phyloP scores from a whole-genome alignment of 495 filamentous ascomycete genomes.

The Daldinia grandis region DNA sequence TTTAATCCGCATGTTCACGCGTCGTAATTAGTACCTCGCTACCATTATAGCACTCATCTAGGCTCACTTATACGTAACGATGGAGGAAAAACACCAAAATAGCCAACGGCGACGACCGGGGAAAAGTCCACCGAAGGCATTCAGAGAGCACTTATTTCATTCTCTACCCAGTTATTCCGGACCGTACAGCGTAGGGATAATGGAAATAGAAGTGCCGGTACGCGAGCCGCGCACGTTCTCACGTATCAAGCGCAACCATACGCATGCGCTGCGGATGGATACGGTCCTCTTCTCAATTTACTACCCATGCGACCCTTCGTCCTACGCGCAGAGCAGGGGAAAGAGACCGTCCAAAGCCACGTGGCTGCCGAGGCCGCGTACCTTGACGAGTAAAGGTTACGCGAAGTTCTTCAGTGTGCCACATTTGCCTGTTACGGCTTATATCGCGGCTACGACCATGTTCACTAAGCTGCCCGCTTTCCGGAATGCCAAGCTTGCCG shows the following conservation, averaged over 20 bases:
- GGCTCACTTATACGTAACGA: constrained; percentile 7
- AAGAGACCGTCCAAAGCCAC: constrained; percentile 55
- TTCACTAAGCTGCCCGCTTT: constrained; percentile 67
- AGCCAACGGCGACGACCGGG: constrained; percentile 22
- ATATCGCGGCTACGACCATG: constrained; percentile 59
- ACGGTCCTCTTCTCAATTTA: constrained; percentile 73
- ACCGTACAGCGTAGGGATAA: constrained; percentile 68
- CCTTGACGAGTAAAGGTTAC: constrained; percentile 60
- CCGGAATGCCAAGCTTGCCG: constrained; percentile 57
- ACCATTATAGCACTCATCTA: constrained; percentile 1
- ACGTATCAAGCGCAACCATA: constrained; percentile 53
- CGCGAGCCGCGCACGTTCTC: constrained; percentile 52
- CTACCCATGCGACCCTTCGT: constrained; percentile 64
- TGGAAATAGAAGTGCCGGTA: constrained; percentile 71
- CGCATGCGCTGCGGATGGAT: constrained; percentile 55
- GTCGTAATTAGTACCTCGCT: not conserved
- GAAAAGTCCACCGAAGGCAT: constrained; percentile 20
- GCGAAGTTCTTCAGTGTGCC: constrained; percentile 60
- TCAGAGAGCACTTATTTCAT: constrained; percentile 53
- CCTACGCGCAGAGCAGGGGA: constrained; percentile 33
- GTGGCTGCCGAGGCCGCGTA: constrained; percentile 63
- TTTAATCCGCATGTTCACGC: not conserved
- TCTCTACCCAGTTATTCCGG: constrained; percentile 69
- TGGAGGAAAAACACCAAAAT: constrained; percentile 25
- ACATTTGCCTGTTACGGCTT: constrained; percentile 51